Conservation (phyloP, 768 basidiomycete genomes). For the Lactarius evosmus region DNA sequence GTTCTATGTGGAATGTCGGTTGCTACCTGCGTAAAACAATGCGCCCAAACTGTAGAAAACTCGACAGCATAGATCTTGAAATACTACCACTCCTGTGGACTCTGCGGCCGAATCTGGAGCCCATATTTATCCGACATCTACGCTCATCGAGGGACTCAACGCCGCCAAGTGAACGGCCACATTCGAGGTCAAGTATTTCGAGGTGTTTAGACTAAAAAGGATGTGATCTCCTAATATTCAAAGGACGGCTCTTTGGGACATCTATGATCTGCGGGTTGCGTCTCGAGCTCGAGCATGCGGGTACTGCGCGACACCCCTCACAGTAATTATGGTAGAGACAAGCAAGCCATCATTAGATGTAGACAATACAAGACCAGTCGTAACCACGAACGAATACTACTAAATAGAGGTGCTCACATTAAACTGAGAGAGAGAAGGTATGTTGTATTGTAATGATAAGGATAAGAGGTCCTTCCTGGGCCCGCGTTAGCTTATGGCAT, state of each 20-base stretch:
- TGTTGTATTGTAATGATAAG: no score
- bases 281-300: conserved; percentile 67
- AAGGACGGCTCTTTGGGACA: conserved; percentile 50
- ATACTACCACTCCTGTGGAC: conserved; percentile 45
- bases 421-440: no score
- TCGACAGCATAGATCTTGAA: no score
- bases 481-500: no score
- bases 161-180: conserved; percentile 59
- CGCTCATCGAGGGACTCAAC: conserved; percentile 61
- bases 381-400: no score
- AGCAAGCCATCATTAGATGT: conserved; percentile 31
- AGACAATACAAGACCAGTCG: no score
- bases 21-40: no score
- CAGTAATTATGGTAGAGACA: conserved; percentile 15
- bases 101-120: conserved; percentile 54
- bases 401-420: no score
- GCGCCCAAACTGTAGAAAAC: no score
- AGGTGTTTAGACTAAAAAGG: conserved; percentile 43
- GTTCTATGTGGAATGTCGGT: no score
- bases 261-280: conserved; percentile 62
- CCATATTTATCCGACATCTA: conserved; percentile 55
- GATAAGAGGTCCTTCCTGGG: no score
- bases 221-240: neutral
- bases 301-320: conserved; percentile 68
- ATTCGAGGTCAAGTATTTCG: conserved; percentile 59